phyloP scores from a whole-genome alignment of 257 asterid species.

The Forsythia suspensa region DNA sequence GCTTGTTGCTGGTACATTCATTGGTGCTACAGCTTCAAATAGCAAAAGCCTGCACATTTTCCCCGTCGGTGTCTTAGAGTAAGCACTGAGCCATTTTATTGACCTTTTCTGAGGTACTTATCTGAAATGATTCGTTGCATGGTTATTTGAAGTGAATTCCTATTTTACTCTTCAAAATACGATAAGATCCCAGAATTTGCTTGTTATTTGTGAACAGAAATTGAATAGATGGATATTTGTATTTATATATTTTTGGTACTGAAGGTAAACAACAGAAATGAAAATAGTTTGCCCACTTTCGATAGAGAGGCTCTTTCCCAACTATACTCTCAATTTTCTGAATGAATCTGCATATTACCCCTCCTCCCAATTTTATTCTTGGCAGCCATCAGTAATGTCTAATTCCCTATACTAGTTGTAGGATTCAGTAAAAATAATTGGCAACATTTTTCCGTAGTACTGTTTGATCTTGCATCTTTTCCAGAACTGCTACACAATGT shows the following conservation, averaged over 20 bases:
- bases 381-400: no score
- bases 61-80: conserved; percentile 92
- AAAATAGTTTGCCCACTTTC: no score
- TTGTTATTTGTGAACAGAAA: no score
- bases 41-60: conserved; percentile 79
- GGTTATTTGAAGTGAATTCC: neutral
- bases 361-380: no score
- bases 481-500: neutral
- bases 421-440: neutral
- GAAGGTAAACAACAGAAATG: no score
- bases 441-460: neutral
- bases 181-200: no score
- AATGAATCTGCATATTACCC: no score
- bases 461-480: neutral
- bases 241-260: no score
- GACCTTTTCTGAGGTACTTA: neutral
- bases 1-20: conserved; percentile 77
- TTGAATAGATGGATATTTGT: no score
- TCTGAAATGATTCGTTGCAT: neutral
- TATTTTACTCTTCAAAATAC: neutral
- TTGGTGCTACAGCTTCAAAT: conserved; percentile 78
- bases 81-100: conserved; percentile 29
- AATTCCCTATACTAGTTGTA: neutral
- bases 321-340: no score
- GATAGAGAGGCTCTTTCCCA: no score